Evolutionary conservation across 257 asterid species (phyloP).

Genomic region (Solanum peruvianum): DNA sequence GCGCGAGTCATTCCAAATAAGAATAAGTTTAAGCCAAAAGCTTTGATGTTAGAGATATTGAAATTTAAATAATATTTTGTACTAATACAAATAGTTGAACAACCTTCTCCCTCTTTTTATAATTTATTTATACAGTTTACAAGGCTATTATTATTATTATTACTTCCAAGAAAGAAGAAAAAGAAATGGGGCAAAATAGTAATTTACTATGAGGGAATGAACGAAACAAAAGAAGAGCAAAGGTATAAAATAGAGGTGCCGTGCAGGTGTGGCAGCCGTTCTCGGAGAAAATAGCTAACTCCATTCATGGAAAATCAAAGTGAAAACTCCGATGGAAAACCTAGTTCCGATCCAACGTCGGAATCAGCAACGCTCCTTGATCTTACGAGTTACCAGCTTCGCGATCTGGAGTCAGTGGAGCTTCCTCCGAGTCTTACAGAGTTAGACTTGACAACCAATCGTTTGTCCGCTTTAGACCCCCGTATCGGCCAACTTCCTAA

Average conservation of each 20-base stretch:
- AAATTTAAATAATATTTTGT: no score
- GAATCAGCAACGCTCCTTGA: conserved; percentile 34
- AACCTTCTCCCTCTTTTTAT: neutral
- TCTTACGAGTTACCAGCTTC: conserved; percentile 87
- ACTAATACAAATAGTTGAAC: neutral
- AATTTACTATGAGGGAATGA: no score
- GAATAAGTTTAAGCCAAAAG: no score
- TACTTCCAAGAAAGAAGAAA: neutral
- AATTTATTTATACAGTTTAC: neutral
- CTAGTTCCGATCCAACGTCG: conserved; percentile 4
- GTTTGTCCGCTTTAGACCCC: conserved; percentile 69
- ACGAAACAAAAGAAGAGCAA: neutral
- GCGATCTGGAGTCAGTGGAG: conserved; percentile 69
- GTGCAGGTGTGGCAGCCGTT: neutral
- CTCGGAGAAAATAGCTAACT: neutral
- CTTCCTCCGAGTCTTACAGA: conserved; percentile 54
- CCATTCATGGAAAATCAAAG: neutral
- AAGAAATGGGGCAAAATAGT: neutral
- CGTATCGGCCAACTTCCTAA: conserved; percentile 62
- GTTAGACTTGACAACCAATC: conserved; percentile 87
- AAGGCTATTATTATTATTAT: neutral
- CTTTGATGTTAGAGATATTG: no score
- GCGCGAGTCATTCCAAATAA: no score
- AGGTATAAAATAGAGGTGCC: neutral
- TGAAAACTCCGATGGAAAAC: conserved; percentile 8